These are phyloP conservation scores for Lipomyces sp. DNA, from an alignment of 805 yeast species.

Conservation along the genomic window DNA sequence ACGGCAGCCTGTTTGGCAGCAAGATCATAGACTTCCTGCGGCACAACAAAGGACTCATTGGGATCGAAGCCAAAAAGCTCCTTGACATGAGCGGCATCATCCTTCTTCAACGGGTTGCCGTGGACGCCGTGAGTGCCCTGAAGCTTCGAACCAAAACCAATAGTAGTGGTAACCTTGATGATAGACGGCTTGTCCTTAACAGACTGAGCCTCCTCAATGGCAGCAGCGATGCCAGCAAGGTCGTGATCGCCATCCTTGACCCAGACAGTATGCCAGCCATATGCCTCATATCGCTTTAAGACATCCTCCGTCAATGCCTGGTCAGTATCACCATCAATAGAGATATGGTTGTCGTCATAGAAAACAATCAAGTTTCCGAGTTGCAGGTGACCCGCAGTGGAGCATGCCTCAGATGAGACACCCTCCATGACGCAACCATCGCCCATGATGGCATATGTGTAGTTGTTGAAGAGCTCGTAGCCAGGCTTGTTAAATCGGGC, in stretches of 20 bases:
- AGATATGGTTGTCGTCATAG: conserved; percentile 96
- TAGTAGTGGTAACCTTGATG: conserved; percentile 85
- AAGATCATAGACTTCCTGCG: conserved; percentile 78
- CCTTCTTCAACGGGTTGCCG: conserved; percentile 94
- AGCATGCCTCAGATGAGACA: conserved; percentile 90
- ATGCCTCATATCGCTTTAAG: conserved; percentile 77
- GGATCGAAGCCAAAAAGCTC: conserved; percentile 86
- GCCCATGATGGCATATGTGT: conserved; percentile 83
- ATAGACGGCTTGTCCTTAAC: conserved; percentile 83
- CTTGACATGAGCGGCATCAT: conserved; percentile 88
- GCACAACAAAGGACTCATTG: conserved; percentile 73
- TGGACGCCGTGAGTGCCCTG: conserved; percentile 92
- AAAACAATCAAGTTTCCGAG: conserved; percentile 91
- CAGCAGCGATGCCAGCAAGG: conserved; percentile 68
- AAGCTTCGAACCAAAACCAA: conserved; percentile 88
- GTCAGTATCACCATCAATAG: conserved; percentile 92
- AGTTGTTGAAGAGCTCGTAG: conserved; percentile 70
- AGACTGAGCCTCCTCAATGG: conserved; percentile 80
- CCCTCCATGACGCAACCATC: conserved; percentile 99
- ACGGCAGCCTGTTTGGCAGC: conserved; percentile 60
- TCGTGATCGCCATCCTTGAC: conserved; percentile 84
- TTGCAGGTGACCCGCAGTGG: conserved; percentile 95
- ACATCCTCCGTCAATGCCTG: conserved; percentile 95
- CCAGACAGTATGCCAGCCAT: conserved; percentile 88
- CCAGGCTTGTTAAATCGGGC: conserved; percentile 93